These are phyloP conservation scores for Xylariaceae sp. DNA, from an alignment of 2,329 filamentous ascomycete species.

Conservation along the genomic window DNA sequence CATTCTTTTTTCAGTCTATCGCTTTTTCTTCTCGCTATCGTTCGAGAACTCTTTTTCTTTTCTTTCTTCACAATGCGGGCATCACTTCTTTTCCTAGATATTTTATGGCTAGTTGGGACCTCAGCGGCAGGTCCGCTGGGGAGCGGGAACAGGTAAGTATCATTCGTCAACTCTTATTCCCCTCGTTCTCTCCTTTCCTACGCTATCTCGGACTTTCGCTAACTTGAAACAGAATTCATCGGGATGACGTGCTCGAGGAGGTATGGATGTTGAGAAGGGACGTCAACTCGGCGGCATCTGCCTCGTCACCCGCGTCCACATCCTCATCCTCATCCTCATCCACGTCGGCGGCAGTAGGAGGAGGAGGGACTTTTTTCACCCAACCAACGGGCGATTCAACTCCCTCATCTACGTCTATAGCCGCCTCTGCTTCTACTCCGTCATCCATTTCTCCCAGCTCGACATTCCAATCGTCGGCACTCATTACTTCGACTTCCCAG, in stretches of 20 bases:
- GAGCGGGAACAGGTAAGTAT: conserved; percentile 24
- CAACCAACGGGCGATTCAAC: conserved; percentile 5
- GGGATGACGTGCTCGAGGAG: conserved; percentile 14
- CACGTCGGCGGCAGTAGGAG: conserved; percentile 3
- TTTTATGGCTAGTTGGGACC: conserved; percentile 27
- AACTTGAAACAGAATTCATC: conserved; percentile 22
- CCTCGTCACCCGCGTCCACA: conserved; percentile 5
- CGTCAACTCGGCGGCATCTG: conserved; percentile 16
- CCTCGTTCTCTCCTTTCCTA: neutral
- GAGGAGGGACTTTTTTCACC: conserved; percentile 4
- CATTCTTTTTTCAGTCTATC: conserved; percentile 17
- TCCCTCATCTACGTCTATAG: neutral
- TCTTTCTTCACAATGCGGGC: conserved; percentile 23
- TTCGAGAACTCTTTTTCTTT: conserved; percentile 1
- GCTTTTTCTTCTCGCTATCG: conserved; percentile 12
- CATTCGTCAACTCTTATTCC: neutral
- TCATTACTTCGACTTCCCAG: conserved; percentile 7
- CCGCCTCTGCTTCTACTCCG: neutral
- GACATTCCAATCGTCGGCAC: conserved; percentile 5
- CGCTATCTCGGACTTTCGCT: conserved; percentile 11
- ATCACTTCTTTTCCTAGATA: conserved; percentile 25
- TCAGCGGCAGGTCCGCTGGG: conserved; percentile 31
- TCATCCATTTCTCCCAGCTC: conserved; percentile 4
- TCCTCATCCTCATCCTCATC: too few species aligned
- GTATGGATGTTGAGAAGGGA: conserved; percentile 20